Percentiles rank a stretch among this genome's conserved stretches.
phyloP scores from a whole-genome alignment of 1,139 yeast species.

The Tardiomyces digboiensis region DNA sequence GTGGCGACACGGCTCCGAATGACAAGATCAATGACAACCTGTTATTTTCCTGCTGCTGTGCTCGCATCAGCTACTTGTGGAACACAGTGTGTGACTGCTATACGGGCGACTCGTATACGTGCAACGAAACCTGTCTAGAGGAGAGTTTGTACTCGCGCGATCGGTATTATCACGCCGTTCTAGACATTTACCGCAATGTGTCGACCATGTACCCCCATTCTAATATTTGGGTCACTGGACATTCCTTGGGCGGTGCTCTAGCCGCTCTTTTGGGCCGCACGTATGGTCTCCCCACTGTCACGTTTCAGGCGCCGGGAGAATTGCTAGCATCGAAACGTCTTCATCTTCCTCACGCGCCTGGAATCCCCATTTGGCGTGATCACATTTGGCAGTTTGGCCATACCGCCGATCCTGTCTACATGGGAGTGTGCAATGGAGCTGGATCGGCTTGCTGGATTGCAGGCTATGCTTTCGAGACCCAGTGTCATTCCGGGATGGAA shows the following conservation, averaged over 20 bases:
- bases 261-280: slow-evolving; percentile 80
- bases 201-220: slow-evolving; percentile 57
- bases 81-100: slow-evolving; percentile 94
- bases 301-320: slow-evolving; percentile 95
- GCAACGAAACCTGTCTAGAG: slow-evolving; percentile 84
- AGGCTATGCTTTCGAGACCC: slow-evolving; percentile 97
- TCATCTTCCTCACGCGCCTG: slow-evolving; percentile 92
- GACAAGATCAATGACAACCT: slow-evolving; percentile 87
- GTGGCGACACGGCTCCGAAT: slow-evolving; percentile 66
- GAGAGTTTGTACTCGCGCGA: slow-evolving; percentile 64
- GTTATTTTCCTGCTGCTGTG: slow-evolving; percentile 93
- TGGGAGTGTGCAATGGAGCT: slow-evolving; percentile 98
- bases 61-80: slow-evolving; percentile 88
- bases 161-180: slow-evolving; percentile 70
- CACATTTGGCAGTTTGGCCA: slow-evolving; percentile 95
- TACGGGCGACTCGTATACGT: slow-evolving; percentile 66
- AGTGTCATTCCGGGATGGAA: slow-evolving; percentile 85
- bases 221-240: slow-evolving; percentile 89
- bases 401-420: slow-evolving; percentile 93
- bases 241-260: slow-evolving; percentile 88
- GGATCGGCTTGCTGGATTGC: slow-evolving; percentile 84
- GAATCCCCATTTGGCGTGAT: slow-evolving; percentile 68
- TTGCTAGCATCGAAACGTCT: slow-evolving; percentile 70
- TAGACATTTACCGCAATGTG: slow-evolving; percentile 73
- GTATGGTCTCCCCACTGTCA: slow-evolving; percentile 80